Percentiles rank a stretch among this genome's conserved stretches.
phyloP scores from a whole-genome alignment of 1,284 basidiomycete species.

The Irpex lacteus region DNA sequence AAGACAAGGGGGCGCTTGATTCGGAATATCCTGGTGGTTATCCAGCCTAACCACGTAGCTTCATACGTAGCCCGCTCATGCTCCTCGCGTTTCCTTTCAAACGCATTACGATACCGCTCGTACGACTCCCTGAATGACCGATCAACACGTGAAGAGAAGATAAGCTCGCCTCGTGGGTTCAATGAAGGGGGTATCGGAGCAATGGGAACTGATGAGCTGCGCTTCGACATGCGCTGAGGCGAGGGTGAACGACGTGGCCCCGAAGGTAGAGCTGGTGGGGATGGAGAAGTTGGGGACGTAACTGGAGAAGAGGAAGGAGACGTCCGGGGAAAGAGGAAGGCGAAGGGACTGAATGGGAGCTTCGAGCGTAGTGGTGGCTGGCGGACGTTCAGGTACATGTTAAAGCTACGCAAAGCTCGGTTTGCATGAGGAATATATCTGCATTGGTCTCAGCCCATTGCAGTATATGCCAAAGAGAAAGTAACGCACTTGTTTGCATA shows the following conservation, averaged over 20 bases:
- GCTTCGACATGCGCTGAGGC: conserved; percentile 34
- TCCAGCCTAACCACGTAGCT: conserved; percentile 42
- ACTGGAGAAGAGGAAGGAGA: conserved; percentile 20
- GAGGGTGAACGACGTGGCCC: conserved; percentile 35
- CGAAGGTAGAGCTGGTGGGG: conserved; percentile 26
- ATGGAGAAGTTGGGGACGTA: conserved; percentile 15
- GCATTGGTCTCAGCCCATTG: conserved; percentile 5
- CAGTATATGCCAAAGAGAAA: conserved; percentile 2
- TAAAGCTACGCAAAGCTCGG: conserved; percentile 85
- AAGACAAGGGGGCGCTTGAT: conserved; percentile 1
- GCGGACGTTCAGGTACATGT: conserved; percentile 96
- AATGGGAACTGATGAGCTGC: conserved; percentile 47
- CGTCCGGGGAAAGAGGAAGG: conserved; percentile 61
- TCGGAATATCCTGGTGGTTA: conserved; percentile 32
- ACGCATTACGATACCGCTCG: conserved; percentile 89
- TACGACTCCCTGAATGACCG: conserved; percentile 86
- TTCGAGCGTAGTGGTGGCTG: conserved; percentile 64
- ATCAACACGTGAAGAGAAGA: conserved; percentile 90
- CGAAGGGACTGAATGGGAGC: conserved; percentile 62
- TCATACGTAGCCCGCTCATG: conserved; percentile 45
- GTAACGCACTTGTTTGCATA: conserved; percentile 87
- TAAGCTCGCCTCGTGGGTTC: conserved; percentile 94
- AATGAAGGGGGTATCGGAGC: conserved; percentile 84
- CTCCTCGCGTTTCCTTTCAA: conserved; percentile 80
- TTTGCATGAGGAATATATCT: conserved; percentile 98